phyloP scores from a whole-genome alignment of 495 filamentous ascomycete genomes.

The Penicillium bialowiezense region DNA sequence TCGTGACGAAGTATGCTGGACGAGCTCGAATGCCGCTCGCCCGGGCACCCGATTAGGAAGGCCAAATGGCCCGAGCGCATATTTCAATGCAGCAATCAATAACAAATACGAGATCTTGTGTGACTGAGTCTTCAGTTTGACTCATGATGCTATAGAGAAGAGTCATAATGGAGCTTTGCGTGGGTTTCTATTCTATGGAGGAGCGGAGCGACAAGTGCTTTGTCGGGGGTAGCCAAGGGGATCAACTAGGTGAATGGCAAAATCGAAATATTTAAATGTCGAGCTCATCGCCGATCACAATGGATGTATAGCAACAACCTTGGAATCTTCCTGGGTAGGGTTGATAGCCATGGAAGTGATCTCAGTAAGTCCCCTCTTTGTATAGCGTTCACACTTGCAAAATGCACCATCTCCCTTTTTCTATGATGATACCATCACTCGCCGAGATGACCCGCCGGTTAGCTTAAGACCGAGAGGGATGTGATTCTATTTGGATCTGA shows the following conservation, averaged over 20 bases:
- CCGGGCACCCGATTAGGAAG: background rate
- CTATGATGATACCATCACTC: conserved; percentile 21
- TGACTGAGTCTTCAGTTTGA: background rate
- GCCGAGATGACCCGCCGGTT: conserved; percentile 14
- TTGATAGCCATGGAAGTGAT: no score
- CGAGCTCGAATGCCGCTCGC: background rate
- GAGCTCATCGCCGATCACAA: no score
- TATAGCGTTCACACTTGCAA: no score
- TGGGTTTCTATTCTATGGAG: no score
- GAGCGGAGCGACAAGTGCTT: no score
- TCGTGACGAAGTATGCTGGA: no score
- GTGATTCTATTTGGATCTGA: conserved; percentile 18
- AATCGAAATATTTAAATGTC: no score
- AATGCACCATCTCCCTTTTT: background rate
- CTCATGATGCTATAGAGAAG: background rate
- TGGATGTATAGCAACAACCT: no score
- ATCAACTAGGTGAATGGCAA: no score
- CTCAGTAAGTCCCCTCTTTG: no score
- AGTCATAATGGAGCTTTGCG: background rate
- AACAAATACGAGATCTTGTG: background rate
- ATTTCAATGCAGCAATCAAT: background rate
- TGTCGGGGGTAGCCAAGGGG: no score
- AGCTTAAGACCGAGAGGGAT: conserved; percentile 11
- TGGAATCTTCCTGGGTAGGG: no score
- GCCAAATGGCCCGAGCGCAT: background rate